These are phyloP conservation scores for Camellia granthamiana DNA, from an alignment of 148 eudicot species.

Conservation along the genomic window DNA sequence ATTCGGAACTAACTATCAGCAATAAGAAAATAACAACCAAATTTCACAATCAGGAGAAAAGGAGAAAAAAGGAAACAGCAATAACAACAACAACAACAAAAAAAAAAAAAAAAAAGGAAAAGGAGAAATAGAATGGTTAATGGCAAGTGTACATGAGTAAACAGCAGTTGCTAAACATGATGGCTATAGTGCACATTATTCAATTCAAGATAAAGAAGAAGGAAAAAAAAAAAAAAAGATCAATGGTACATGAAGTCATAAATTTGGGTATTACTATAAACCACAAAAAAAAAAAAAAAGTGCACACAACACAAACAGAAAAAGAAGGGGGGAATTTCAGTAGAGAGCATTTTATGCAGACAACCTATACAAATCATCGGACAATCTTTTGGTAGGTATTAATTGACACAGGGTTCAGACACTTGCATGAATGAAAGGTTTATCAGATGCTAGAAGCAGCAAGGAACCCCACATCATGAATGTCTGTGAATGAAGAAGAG, in stretches of 20 bases:
- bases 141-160: slow-evolving; percentile 5
- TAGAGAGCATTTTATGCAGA: no score
- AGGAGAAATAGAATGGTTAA: background rate
- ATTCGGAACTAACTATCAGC: background rate
- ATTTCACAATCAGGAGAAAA: background rate
- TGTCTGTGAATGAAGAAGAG: background rate
- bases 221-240: no score
- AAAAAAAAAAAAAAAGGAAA: no score
- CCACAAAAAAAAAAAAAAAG: background rate
- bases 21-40: background rate
- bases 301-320: background rate
- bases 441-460: background rate
- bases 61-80: background rate
- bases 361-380: background rate
- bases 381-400: background rate
- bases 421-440: background rate
- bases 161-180: background rate
- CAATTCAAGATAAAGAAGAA: background rate
- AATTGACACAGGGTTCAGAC: background rate
- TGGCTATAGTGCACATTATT: background rate
- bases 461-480: background rate
- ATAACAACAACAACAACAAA: no score
- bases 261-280: background rate
- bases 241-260: background rate
- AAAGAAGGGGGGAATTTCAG: background rate